Evolutionary conservation across 148 eudicot species (phyloP).

Genomic region (Cornus florida): DNA sequence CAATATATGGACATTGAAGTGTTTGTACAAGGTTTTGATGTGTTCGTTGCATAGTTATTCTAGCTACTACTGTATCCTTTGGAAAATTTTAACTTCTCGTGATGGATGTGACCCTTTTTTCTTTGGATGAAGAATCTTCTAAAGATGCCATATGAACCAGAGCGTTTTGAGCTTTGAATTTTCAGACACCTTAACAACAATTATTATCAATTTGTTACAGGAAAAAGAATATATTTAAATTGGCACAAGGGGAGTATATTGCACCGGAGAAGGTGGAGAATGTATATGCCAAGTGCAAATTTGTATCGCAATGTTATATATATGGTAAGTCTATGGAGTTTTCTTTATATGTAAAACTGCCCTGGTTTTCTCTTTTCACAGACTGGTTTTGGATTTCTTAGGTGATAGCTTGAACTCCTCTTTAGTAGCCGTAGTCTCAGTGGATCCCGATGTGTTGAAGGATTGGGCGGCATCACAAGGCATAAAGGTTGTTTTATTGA

Average conservation of each 20-base stretch:
- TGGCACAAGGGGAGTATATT: conserved; percentile 90
- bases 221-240: conserved; percentile 94
- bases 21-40: not conserved
- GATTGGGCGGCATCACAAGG: conserved; percentile 55
- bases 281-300: conserved; percentile 86
- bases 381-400: not conserved
- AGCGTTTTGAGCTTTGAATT: not conserved
- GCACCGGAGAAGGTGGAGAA: conserved; percentile 96
- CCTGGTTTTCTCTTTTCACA: not conserved
- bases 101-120: not conserved
- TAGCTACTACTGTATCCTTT: not conserved
- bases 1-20: not conserved
- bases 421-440: conserved; percentile 45
- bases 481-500: conserved; percentile 32
- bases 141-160: not conserved
- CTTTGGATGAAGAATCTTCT: not conserved
- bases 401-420: conserved; percentile 58
- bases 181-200: not conserved
- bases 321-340: conserved; percentile 48
- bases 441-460: conserved; percentile 50
- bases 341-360: not conserved
- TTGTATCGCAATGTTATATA: conserved; percentile 75
- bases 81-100: not conserved
- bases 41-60: not conserved
- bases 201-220: conserved; percentile 27